phyloP scores from a whole-genome alignment of 2,329 filamentous ascomycete genomes.

The Phoma sp. region DNA sequence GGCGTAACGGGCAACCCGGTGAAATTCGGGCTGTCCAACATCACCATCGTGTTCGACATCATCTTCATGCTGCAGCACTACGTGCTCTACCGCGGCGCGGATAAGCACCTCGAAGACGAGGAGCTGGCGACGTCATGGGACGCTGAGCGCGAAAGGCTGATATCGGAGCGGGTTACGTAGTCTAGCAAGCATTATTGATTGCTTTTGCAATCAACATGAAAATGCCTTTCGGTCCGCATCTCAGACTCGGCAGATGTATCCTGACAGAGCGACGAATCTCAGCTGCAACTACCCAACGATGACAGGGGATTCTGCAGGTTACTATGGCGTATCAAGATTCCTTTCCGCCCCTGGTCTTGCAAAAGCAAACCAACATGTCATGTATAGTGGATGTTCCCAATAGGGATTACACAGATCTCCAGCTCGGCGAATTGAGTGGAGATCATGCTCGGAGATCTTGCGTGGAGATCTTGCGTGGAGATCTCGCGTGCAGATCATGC shows the following conservation, averaged over 20 bases:
- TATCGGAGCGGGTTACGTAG: constrained; percentile 23
- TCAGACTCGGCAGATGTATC: neutral
- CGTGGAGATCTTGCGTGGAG: too few relatives aligned
- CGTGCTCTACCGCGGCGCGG: constrained; percentile 67
- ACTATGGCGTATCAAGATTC: neutral
- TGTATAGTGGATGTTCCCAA: neutral
- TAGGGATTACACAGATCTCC: neutral
- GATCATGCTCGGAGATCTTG: too few relatives aligned
- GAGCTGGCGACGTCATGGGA: constrained; percentile 24
- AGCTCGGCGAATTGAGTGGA: constrained; percentile 1
- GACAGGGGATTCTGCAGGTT: neutral
- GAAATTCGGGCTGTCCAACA: constrained; percentile 85
- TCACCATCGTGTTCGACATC: constrained; percentile 84
- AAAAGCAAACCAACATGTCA: neutral
- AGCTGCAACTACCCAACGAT: neutral
- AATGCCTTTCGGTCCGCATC: neutral
- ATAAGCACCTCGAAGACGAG: constrained; percentile 36
- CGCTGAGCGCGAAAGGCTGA: constrained; percentile 32
- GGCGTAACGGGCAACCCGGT: constrained; percentile 91
- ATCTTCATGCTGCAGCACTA: constrained; percentile 92
- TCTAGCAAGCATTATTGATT: neutral
- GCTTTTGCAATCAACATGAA: neutral
- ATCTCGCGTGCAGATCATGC: too few relatives aligned
- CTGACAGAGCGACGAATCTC: neutral
- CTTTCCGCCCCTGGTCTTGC: neutral